Evolutionary conservation across 2,329 filamentous ascomycete species (phyloP), one percentile per base, ranked within the genome.

Genomic region (Verticillium albo-atrum): DNA sequence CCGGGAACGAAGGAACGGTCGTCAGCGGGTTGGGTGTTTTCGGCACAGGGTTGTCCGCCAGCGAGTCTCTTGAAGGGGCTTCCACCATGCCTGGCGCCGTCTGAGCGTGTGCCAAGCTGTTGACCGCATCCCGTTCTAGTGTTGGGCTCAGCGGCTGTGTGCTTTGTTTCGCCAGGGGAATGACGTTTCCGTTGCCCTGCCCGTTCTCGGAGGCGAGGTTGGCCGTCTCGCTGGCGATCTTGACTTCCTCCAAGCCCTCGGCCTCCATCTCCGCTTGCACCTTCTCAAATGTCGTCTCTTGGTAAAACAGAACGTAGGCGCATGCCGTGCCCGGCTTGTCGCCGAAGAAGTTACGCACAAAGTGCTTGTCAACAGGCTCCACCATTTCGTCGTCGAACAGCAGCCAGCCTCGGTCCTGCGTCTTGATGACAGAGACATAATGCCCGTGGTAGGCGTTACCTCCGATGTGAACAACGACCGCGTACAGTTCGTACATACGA

Each of bases 311-410:
- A 17, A 99, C 93, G 69, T 99, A 99, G 30, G 95, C 95, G 68
- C 93, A 97, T 10, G 95, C 95, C 73, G 96, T 86, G 3, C 92
- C 92, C 0, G 89, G 89, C 69, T 90, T 92, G 71, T 97, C 95
- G 17, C 95, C 95, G 68, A 99, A 99, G 76, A 99, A 99, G 72
- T 97, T 97, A 65, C 89, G 86, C 37, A 99, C 95, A 70, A 96
- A 99, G 70, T 90, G 89, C 74, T 97, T 97, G 73, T 97, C 92
- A 5, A 99, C 95, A 0, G 95, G 95, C 72, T 99, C 95, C 4
- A 99, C 95, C 86, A 98, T 92, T 76, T 99, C 95, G 68, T 99
- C 95, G 67, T 99, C 95, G 67, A 99, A 99, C 6, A 99, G 78
- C 50, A 99, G 78, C 95, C 95, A 99, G 28, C 95, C 95, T 57